These are phyloP conservation scores for Suillus hirtellus DNA, from an alignment of 768 basidiomycete genomes.

Conservation along the genomic window DNA sequence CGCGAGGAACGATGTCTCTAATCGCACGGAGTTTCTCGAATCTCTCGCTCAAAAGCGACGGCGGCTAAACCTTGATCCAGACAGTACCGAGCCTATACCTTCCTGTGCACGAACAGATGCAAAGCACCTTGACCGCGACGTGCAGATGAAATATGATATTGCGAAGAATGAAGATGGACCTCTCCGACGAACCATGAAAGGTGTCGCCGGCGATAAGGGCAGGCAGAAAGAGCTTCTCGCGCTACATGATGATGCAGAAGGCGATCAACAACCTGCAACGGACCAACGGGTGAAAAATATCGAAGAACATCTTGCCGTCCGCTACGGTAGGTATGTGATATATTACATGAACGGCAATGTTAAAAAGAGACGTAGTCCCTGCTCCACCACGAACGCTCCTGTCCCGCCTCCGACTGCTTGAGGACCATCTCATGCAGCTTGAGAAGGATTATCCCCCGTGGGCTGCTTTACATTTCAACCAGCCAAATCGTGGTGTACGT, in stretches of 20 bases:
- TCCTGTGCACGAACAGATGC: slow-evolving; percentile 80
- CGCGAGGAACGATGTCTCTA: slow-evolving; percentile 73
- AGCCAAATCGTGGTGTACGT: slow-evolving; percentile 77
- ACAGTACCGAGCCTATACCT: slow-evolving; percentile 33
- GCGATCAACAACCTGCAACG: slow-evolving; percentile 56
- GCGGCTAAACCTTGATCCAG: slow-evolving; percentile 38
- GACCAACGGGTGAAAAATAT: slow-evolving; percentile 66
- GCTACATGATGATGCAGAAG: slow-evolving; percentile 32
- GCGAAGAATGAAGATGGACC: slow-evolving; percentile 84
- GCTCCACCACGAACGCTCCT: slow-evolving; percentile 65
- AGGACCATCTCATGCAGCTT: slow-evolving; percentile 73
- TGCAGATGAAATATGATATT: slow-evolving; percentile 86
- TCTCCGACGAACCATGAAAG: slow-evolving; percentile 57
- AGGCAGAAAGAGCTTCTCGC: slow-evolving; percentile 14
- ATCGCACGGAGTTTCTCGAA: slow-evolving; percentile 71
- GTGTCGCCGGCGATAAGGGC: slow-evolving; percentile 16
- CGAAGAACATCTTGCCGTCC: slow-evolving; percentile 70
- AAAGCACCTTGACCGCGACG: slow-evolving; percentile 66
- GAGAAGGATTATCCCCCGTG: slow-evolving; percentile 86
- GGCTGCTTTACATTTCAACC: slow-evolving; percentile 88
- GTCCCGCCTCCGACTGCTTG: slow-evolving; percentile 65
- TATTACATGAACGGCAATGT: background rate
- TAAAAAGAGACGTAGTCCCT: slow-evolving; percentile 52
- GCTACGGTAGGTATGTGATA: slow-evolving; percentile 57
- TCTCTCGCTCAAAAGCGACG: slow-evolving; percentile 57